Base-by-base conservation (phyloP, 2,329 filamentous ascomycete genomes). In the Dothiorella sarmentorum region DNA sequence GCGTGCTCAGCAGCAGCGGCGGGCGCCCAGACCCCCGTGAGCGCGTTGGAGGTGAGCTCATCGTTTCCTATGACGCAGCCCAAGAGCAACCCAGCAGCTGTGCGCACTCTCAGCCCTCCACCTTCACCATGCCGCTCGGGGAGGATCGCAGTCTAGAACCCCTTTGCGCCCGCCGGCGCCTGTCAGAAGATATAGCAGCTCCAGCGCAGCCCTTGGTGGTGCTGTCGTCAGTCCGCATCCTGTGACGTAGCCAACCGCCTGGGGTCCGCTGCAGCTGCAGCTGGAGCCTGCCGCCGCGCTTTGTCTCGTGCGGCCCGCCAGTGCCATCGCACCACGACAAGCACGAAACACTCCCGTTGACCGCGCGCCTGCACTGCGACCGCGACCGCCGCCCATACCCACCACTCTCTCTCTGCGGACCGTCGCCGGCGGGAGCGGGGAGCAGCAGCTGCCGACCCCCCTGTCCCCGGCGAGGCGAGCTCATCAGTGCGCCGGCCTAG, bases 101-200 rank as follows among this genome's bases (percentile, higher is more conserved):
- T 35, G 45, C 45, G 45, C 20, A 22, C 7, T 31, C 18, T 35
- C 26, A 29, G 43, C 44, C 33, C 27, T 17, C 31, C 45, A n/a
- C 40, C 40, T 20, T 27, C 44, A 13, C 44, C 44, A 24, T 13
- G 29, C 33, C 18, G 49, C 9, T 24, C 49, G 33, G 33, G 45
- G 49, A 31, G 22, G 33, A 29, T 24, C 35, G 22, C 49, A 53
- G 49, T 53, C 49, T 53, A 53, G 49, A 53, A 53, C 49, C 13
- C 45, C n/a, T 13, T 5, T 10, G 20, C 29, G 49, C 33, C 49
- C 35, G 31, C 22, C 22, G 45, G 49, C 33, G 49, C 33, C 49
- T 38, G 49, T 53, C 49, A 53, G 49, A 53, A 53, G 49, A 53
- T 53, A 53, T 53, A 53, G 33, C 49, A 53, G 18, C 33, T 27